A percentile compares a stretch with the other conserved stretches of the same genome.
Evolutionary conservation across 1,284 basidiomycete genomes (phyloP).

Genomic region (Gymnopus androsaceus): DNA sequence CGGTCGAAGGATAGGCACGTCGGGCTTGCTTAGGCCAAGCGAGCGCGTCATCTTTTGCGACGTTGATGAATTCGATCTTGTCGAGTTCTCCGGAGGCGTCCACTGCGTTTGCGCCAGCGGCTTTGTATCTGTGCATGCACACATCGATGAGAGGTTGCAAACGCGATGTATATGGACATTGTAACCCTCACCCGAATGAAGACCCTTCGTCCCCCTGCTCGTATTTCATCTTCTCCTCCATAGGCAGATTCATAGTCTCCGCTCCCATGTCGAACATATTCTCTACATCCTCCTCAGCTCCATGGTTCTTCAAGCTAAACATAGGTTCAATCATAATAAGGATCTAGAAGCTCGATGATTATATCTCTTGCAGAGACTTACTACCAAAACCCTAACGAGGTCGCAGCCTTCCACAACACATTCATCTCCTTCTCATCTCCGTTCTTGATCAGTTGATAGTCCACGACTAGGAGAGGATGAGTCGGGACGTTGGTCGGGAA

Average conservation of each 20-base stretch:
- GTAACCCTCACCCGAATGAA: conserved; percentile 8
- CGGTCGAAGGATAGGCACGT: conserved; percentile 56
- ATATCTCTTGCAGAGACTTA: conserved; percentile 24
- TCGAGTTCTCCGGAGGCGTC: conserved; percentile 61
- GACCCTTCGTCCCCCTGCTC: conserved; percentile 12
- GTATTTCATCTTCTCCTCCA: conserved; percentile 14
- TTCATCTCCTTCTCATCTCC: conserved; percentile 32
- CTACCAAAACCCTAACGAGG: conserved; percentile 43
- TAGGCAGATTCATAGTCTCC: conserved; percentile 10
- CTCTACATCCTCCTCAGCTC: conserved; percentile 11
- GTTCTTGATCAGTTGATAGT: conserved; percentile 35
- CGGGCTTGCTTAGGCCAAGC: conserved; percentile 54
- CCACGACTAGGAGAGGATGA: conserved; percentile 39
- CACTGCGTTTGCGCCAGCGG: conserved; percentile 60
- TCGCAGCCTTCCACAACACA: conserved; percentile 37
- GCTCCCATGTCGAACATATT: conserved; percentile 16
- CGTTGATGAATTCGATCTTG: conserved; percentile 66
- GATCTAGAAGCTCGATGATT: background rate
- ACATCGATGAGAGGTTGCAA: too few species aligned
- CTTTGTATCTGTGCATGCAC: conserved; percentile 56
- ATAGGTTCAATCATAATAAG: background rate
- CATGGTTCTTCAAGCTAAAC: conserved; percentile 15
- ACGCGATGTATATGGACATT: background rate
- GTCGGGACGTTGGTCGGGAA: conserved; percentile 42
- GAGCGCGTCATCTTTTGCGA: conserved; percentile 66